Base-by-base conservation (phyloP, 2,329 filamentous ascomycete genomes). In the Annulohypoxylon truncatum region DNA sequence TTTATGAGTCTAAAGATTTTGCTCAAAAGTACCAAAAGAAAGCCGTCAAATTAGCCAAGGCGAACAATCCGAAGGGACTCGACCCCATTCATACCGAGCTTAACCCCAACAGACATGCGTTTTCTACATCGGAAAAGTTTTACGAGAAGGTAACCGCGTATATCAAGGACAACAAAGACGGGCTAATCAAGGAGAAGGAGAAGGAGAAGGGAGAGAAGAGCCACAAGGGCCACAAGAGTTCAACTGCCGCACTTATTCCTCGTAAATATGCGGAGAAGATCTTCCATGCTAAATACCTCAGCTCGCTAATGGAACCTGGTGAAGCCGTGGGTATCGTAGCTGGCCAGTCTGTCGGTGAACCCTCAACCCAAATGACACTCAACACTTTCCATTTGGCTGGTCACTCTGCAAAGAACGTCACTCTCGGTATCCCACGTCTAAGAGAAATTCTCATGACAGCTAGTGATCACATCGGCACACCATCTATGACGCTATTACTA, bases 341-440 rank as follows among this genome's bases (percentile, higher is more conserved):
- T 53, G 94, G 94, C 8, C 96, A 99, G 80, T 98, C 95, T 29
- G 90, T 99, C 42, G 96, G 96, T 77, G 96, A 99, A 77, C 96
- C 96, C 7, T 97, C 94, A 2, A 99, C 96, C 9, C 96, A 99
- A 79, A 99, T 99, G 96, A 99, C 96, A 6, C 83, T 99, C 59
- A 99, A 99, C 82, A 99, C 96, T 26, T 99, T 99, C 88, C 96
- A 99, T 87, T 92, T 99, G 87, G 96, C 96, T 79, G 96, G 96
- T 76, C 95, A 98, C 84, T 94, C 96, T 18, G 91, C 96, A 28
- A 98, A 97, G 85, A 99, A 99, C 86, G 96, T 99, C 77, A 99
- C 96, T 0, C 87, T 97, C 18, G 96, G 96, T 92, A 98, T 99
- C 76, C 96, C 96, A 64, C 93, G 96, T 81, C 86, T 99, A 18